Evolutionary conservation across 2,329 filamentous ascomycete genomes (phyloP).

Genomic region (Penicillium sp.): DNA sequence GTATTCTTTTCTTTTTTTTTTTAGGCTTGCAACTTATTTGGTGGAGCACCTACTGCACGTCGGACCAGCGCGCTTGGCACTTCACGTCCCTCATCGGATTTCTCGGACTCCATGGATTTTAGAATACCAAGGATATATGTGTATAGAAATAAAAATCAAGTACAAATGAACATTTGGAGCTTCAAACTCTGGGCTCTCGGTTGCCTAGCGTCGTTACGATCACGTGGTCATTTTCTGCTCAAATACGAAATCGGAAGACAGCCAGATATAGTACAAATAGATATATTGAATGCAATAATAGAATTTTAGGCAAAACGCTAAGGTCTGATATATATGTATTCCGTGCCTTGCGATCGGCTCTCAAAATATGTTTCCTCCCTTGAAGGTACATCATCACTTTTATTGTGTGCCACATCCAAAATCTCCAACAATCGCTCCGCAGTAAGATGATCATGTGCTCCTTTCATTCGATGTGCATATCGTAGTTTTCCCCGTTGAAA

Average conservation of each 20-base stretch:
- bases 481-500: no score
- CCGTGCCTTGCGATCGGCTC: no score
- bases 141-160: background rate
- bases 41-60: slow-evolving; percentile 32
- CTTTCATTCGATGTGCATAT: no score
- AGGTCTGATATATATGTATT: no score
- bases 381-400: no score
- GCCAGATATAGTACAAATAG: no score
- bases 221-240: slow-evolving; percentile 1
- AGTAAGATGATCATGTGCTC: no score
- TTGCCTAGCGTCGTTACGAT: background rate
- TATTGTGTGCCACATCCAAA: no score
- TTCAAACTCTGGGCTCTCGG: background rate
- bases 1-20: slow-evolving; percentile 2
- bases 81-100: slow-evolving; percentile 27
- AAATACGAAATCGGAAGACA: background rate
- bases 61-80: slow-evolving; percentile 16
- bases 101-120: slow-evolving; percentile 30
- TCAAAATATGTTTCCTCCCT: no score
- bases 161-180: background rate
- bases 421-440: no score
- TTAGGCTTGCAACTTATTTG: background rate
- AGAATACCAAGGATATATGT: background rate
- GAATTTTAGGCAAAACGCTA: no score
- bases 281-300: no score